Conservation (phyloP, 768 basidiomycete genomes). For the Candolleomyces aberdarensis region DNA sequence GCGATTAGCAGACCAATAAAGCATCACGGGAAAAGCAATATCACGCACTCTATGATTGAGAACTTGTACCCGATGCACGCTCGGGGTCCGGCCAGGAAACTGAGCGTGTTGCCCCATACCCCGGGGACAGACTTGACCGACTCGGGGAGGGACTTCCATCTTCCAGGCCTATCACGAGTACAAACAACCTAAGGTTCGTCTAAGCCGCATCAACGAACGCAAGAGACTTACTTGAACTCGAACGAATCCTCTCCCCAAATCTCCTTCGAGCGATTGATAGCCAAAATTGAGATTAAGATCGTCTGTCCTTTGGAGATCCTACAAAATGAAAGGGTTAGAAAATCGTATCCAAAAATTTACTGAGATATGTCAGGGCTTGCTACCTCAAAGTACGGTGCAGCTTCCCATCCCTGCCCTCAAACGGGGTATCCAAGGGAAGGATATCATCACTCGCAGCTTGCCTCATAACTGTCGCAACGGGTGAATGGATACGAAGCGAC, state of each 20-base stretch:
- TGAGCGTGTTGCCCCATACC: constrained; percentile 47
- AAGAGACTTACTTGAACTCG: constrained; percentile 46
- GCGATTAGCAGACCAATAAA: too few relatives aligned
- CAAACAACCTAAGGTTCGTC: too few relatives aligned
- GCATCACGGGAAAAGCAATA: background rate
- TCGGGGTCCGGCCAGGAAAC: constrained; percentile 54
- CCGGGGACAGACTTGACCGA: constrained; percentile 42
- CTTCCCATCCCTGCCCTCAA: constrained; percentile 36
- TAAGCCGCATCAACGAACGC: too few relatives aligned
- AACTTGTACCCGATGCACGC: constrained; percentile 61
- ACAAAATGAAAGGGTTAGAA: background rate
- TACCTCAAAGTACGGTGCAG: constrained; percentile 32
- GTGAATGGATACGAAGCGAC: constrained; percentile 46
- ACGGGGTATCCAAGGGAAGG: constrained; percentile 41
- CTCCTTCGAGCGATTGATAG: constrained; percentile 42
- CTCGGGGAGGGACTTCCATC: constrained; percentile 47
- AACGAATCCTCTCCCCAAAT: constrained; percentile 56
- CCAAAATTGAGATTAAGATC: constrained; percentile 41
- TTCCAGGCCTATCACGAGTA: constrained; percentile 53
- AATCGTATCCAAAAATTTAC: background rate
- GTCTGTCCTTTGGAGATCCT: constrained; percentile 35
- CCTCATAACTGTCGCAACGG: constrained; percentile 36
- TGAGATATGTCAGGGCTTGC: background rate
- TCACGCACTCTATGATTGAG: constrained; percentile 45
- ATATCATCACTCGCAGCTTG: constrained; percentile 43